Evolutionary conservation across 345 rosid genomes (phyloP).

Genomic region (Syzygium jambos): DNA sequence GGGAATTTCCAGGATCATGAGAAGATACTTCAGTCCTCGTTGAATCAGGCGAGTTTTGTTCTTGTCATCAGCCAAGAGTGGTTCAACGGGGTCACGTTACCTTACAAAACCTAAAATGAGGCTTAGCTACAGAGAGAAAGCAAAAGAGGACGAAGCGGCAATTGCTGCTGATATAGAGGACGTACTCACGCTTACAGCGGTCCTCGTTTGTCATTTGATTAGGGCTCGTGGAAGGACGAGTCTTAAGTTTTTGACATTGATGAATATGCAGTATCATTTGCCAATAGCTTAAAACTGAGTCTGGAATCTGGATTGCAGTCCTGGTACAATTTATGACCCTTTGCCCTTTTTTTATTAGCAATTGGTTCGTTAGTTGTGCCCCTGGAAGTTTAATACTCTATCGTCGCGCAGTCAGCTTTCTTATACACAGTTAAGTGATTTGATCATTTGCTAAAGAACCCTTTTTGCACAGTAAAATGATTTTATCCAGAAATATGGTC

Average conservation of each 20-base stretch:
- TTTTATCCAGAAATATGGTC: too few species aligned
- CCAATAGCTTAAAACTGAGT: too few species aligned
- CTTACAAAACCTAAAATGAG: not conserved
- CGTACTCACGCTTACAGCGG: rapidly evolving
- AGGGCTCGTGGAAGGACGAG: too few species aligned
- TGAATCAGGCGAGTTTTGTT: not conserved
- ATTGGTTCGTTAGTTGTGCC: not conserved
- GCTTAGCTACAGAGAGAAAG: not conserved
- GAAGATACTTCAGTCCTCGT: not conserved
- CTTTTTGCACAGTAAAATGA: too few species aligned
- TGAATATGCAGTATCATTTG: too few species aligned
- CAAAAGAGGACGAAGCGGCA: not conserved
- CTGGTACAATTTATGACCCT: not conserved
- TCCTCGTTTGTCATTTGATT: not conserved
- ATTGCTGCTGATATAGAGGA: not conserved
- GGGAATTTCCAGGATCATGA: not conserved
- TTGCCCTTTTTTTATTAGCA: not conserved
- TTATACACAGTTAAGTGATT: too few species aligned
- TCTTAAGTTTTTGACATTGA: too few species aligned
- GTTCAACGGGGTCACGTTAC: not conserved
- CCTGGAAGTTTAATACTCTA: too few species aligned
- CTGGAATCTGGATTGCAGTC: not conserved
- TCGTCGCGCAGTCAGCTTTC: too few species aligned
- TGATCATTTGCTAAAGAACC: too few species aligned
- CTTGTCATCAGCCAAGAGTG: not conserved